These are phyloP conservation scores for Starmerella asiatica DNA, from an alignment of 805 yeast species.

Conservation along the genomic window DNA sequence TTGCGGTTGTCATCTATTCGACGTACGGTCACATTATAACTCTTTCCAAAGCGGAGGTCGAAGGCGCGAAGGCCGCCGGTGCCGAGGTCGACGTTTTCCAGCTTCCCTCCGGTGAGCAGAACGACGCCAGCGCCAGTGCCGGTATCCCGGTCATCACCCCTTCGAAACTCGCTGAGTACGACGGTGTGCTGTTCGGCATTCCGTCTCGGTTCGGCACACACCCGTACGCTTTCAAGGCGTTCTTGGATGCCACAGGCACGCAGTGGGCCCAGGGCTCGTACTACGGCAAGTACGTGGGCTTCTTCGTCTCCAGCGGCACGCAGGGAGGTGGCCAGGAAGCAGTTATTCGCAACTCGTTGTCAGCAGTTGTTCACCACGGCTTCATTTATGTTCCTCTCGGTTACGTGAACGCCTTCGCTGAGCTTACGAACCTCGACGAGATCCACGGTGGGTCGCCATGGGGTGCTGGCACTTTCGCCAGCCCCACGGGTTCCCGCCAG, in stretches of 20 bases:
- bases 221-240: conserved; percentile 67
- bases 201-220: conserved; percentile 76
- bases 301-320: conserved; percentile 62
- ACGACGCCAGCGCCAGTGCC: conserved; percentile 34
- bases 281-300: conserved; percentile 59
- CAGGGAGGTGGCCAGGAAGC: conserved; percentile 75
- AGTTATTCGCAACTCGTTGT: conserved; percentile 49
- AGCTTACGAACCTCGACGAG: conserved; percentile 43
- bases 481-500: conserved; percentile 60
- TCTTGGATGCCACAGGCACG: conserved; percentile 67
- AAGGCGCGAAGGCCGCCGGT: conserved; percentile 61
- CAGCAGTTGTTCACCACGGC: conserved; percentile 66
- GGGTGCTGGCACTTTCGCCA: conserved; percentile 78
- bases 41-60: conserved; percentile 52
- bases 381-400: conserved; percentile 71
- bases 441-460: conserved; percentile 72
- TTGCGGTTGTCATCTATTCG: conserved; percentile 53
- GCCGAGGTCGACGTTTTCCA: conserved; percentile 55
- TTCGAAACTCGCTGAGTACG: conserved; percentile 48
- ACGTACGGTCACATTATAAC: conserved; percentile 61
- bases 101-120: conserved; percentile 43
- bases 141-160: conserved; percentile 44
- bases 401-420: conserved; percentile 45
- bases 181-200: conserved; percentile 71
- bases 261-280: conserved; percentile 66